Evolutionary conservation across 2,329 filamentous ascomycete species (phyloP).

Genomic region (Alternaria alternata): DNA sequence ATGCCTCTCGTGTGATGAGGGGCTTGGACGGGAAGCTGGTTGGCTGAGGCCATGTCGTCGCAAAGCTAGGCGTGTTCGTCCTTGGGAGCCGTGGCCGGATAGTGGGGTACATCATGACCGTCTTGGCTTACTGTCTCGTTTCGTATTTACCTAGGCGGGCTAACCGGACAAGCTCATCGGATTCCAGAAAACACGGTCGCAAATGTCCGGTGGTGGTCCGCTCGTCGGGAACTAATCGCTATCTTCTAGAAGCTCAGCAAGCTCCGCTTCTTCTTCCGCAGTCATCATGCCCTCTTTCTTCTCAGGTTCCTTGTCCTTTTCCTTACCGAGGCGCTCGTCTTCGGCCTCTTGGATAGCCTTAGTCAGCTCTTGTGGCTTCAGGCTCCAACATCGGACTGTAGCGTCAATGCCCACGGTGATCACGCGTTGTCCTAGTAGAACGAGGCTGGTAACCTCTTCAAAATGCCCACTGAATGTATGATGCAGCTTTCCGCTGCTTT

Average conservation of each 20-base stretch:
- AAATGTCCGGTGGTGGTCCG: conserved; percentile 28
- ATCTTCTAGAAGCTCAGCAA: conserved; percentile 89
- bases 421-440: conserved; percentile 67
- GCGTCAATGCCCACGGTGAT: conserved; percentile 90
- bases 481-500: conserved; percentile 72
- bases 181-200: conserved; percentile 27
- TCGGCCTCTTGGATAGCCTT: conserved; percentile 61
- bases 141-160: conserved; percentile 34
- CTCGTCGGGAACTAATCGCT: conserved; percentile 58
- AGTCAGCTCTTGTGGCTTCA: conserved; percentile 69
- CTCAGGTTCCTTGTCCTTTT: conserved; percentile 53
- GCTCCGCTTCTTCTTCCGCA: conserved; percentile 88
- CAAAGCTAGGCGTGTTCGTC: conserved; percentile 23
- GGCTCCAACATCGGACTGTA: conserved; percentile 84
- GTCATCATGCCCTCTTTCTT: conserved; percentile 70
- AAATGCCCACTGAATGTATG: conserved; percentile 84
- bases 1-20: conserved; percentile 7
- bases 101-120: conserved; percentile 28
- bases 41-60: conserved; percentile 16
- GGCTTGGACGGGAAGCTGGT: conserved; percentile 7
- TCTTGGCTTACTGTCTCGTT: conserved; percentile 32
- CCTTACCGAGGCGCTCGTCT: conserved; percentile 57
- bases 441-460: conserved; percentile 87
- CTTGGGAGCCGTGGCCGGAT: conserved; percentile 21
- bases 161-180: conserved; percentile 31